Evolutionary conservation across 2,329 filamentous ascomycete species (phyloP).

Genomic region (Colletotrichum navitas): DNA sequence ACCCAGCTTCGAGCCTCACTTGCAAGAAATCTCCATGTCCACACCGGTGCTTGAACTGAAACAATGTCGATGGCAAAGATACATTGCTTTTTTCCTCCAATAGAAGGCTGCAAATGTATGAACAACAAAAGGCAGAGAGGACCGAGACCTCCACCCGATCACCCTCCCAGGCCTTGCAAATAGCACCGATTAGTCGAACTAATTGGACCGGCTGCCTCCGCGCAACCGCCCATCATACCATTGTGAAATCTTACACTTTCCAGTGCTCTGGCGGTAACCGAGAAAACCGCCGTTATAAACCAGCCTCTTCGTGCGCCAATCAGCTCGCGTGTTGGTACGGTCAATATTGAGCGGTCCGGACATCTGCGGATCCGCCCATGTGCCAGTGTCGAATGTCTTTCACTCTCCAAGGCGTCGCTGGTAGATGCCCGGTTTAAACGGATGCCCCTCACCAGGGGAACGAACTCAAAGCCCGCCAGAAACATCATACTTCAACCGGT

Average conservation of each 20-base stretch:
- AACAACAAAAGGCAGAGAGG: neutral
- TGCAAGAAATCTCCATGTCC: neutral
- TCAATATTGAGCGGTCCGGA: neutral
- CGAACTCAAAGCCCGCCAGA: constrained; percentile 22
- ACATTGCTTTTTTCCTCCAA: neutral
- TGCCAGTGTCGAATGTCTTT: neutral
- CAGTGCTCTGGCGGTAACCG: too few species aligned
- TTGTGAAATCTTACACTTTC: too few species aligned
- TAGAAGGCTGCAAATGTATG: neutral
- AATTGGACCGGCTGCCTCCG: too few species aligned
- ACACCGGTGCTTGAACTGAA: neutral
- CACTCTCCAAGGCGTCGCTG: neutral
- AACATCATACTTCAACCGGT: neutral
- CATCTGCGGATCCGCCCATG: neutral
- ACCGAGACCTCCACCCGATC: neutral
- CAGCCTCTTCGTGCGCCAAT: too few species aligned
- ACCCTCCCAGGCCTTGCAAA: too few species aligned
- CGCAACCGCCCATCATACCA: too few species aligned
- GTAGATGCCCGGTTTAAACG: neutral
- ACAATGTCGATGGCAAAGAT: neutral
- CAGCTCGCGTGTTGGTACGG: neutral
- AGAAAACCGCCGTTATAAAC: too few species aligned
- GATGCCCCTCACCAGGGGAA: neutral
- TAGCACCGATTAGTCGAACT: too few species aligned
- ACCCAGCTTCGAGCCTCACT: neutral